Conservation (phyloP, 306 rosid genomes). For the Betula pendula region DNA sequence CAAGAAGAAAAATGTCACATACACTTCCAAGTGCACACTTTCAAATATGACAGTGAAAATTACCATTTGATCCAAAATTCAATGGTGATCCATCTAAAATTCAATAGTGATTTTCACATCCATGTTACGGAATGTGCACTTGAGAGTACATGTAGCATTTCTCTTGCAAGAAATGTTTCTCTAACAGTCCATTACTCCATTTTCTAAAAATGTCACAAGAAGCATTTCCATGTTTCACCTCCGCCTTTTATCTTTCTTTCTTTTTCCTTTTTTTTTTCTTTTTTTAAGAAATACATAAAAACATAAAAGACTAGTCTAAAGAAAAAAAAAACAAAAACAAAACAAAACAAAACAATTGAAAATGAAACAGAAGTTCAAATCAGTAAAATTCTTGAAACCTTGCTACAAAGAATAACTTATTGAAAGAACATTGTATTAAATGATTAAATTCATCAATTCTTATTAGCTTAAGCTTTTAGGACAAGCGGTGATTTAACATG, state of each 20-base stretch:
- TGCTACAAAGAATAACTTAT: background rate
- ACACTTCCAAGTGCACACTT: too few species aligned
- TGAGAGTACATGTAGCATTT: too few species aligned
- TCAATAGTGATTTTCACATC: too few species aligned
- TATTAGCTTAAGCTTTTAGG: too few species aligned
- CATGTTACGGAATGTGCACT: too few species aligned
- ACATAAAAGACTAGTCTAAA: background rate
- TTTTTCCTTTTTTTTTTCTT: background rate
- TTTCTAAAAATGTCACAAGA: background rate
- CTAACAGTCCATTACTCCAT: background rate
- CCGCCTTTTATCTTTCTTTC: background rate
- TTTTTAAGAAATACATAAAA: background rate
- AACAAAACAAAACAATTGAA: background rate
- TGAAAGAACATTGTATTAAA: constrained; percentile 13
- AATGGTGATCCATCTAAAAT: too few species aligned
- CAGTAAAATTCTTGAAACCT: constrained; percentile 11
- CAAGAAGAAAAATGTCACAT: too few species aligned
- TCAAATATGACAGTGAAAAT: too few species aligned
- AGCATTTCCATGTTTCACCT: background rate
- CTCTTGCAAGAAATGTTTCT: background rate
- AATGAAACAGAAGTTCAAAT: constrained; percentile 21
- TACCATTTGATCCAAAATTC: too few species aligned
- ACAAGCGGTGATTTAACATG: too few species aligned
- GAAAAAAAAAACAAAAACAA: background rate
- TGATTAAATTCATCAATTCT: too few species aligned